Base-by-base conservation (phyloP, 2,329 filamentous ascomycete genomes). In the Zymoseptoria tritici region DNA sequence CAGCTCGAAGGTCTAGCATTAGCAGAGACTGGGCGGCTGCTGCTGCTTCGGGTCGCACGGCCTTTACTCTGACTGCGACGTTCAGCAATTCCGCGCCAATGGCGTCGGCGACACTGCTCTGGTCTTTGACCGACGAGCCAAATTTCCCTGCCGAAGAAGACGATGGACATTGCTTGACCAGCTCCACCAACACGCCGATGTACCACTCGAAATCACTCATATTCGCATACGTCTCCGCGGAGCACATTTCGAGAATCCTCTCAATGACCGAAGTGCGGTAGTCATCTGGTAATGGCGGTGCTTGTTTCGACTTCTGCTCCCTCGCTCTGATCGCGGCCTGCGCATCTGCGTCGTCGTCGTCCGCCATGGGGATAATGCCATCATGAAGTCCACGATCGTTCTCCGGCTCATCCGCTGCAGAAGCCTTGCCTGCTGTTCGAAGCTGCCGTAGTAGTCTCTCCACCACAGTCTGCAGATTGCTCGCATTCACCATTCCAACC, bases 201-300 rank as follows among this genome's bases (percentile, higher is more conserved):
- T 97, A 97, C 94, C 94, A 99, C 66, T 97, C 93, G 73, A 99
- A 99, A 72, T 99, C 93, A 56, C 82, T 78, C 54, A 99, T 80
- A 70, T 91, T 90, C 49, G 83, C 83, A 73, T 97, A 99, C 62
- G 91, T 96, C 65, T 92, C 88, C 64, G 86, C 85, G 8, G 91
- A 90, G 73, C 93, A 97, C 85, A 99, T 96, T 62, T 87, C 85
- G 9, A 97, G 74, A 61, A 97, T 91, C 60, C 89, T 84, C 59
- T 83, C 82, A 56, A 97, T 90, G 20, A 97, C 90, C 67, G 90
- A 90, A 46, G 86, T 79, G 56, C 87, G 87, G 73, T 97, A 99
- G 64, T 96, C 90, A 62, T 92, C 87, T 0, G 94, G 91, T 7
- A 97, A 79, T 9, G 86, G 84, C 5, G 85, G 81, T 16, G 80